phyloP scores from a whole-genome alignment of 768 basidiomycete genomes.

The Boletus rubescentipes region DNA sequence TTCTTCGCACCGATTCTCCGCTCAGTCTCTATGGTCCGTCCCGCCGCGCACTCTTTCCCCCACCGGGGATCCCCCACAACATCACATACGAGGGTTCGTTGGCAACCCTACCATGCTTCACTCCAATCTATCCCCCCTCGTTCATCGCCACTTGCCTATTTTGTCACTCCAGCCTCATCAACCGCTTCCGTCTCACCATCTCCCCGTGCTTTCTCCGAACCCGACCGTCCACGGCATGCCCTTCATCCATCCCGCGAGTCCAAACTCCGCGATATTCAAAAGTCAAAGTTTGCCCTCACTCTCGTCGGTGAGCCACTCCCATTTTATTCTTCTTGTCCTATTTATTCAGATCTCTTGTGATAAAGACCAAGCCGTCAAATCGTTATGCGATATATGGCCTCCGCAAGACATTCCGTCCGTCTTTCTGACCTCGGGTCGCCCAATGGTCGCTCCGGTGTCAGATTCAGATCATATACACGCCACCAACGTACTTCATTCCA shows the following conservation, averaged over 20 bases:
- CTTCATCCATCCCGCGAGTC: conserved; percentile 37
- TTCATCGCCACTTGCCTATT: conserved; percentile 40
- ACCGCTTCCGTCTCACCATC: conserved; percentile 47
- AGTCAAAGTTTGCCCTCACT: conserved; percentile 60
- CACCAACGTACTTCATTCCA: not conserved
- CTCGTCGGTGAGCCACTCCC: conserved; percentile 61
- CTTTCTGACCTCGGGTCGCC: conserved; percentile 44
- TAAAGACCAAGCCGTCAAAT: conserved; percentile 77
- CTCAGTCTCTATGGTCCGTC: conserved; percentile 30
- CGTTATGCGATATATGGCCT: conserved; percentile 77
- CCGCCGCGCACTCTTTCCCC: conserved; percentile 53
- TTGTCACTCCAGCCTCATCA: conserved; percentile 59
- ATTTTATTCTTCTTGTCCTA: not conserved
- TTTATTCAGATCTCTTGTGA: conserved; percentile 11
- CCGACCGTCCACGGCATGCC: conserved; percentile 28
- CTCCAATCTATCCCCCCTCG: conserved; percentile 37
- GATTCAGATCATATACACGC: conserved; percentile 9
- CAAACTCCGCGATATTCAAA: conserved; percentile 48
- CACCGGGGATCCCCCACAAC: conserved; percentile 67
- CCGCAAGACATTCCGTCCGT: conserved; percentile 68
- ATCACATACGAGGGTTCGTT: conserved; percentile 67
- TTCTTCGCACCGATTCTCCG: not conserved
- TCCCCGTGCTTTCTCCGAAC: conserved; percentile 38
- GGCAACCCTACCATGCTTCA: conserved; percentile 73
- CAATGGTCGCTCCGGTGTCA: conserved; percentile 19